phyloP scores from a whole-genome alignment of 2,329 filamentous ascomycete species.

The Leptographium galeiforme region DNA sequence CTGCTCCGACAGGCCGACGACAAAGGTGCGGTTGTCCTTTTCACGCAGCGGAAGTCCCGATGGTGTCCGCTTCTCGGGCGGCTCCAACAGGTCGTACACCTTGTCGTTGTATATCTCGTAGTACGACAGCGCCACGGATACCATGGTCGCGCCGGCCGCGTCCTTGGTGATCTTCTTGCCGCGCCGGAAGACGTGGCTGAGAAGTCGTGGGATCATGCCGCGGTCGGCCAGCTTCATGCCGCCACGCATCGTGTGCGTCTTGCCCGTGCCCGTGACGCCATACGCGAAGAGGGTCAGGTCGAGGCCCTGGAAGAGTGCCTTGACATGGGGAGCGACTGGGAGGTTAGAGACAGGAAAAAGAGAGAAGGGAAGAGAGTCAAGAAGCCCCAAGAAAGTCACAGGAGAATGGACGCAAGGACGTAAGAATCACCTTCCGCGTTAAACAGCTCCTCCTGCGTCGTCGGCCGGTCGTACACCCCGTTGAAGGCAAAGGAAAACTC shows the following conservation, averaged over 20 bases:
- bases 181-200: conserved; percentile 75
- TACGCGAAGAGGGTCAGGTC: conserved; percentile 88
- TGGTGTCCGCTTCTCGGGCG: conserved; percentile 72
- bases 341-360: neutral
- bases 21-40: conserved; percentile 74
- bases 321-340: conserved; percentile 77
- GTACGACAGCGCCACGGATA: conserved; percentile 70
- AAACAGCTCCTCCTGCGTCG: conserved; percentile 78
- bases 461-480: conserved; percentile 70
- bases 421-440: conserved; percentile 53
- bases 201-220: conserved; percentile 73
- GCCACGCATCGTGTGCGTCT: conserved; percentile 92
- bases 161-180: conserved; percentile 80
- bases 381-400: neutral
- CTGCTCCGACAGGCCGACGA: conserved; percentile 74
- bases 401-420: no score
- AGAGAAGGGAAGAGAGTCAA: neutral
- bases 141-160: conserved; percentile 51
- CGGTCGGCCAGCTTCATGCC: conserved; percentile 75
- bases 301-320: conserved; percentile 80
- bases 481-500: conserved; percentile 93
- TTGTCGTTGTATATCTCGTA: conserved; percentile 98
- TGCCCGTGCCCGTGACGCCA: conserved; percentile 84
- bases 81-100: conserved; percentile 80
- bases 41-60: conserved; percentile 72